Base-by-base conservation (phyloP, 1,139 yeast species). In the Wickerhamomyces sp. region DNA sequence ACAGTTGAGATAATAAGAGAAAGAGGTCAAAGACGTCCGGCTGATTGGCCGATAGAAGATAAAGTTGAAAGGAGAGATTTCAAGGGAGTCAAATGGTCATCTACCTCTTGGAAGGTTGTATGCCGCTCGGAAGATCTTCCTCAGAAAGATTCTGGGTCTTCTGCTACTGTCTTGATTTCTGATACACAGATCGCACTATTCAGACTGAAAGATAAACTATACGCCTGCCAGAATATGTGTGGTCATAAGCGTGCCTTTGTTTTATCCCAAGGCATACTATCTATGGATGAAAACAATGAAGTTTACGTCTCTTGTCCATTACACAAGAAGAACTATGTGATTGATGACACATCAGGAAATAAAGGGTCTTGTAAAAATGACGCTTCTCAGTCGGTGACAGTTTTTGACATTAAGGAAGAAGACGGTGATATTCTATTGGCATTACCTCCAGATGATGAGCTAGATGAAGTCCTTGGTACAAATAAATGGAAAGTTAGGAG, bases 151-250 rank as follows among this genome's bases (percentile, higher is more conserved):
- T 53, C 59, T 10, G 63, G 62, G 3, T 53, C 60, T 2, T 57
- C 64, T 2, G 55, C 59, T 3, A 58, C 64, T 3, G 47, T 58
- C 8, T 43, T 60, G 22, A 43, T 61, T 3, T 60, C 64, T 2
- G 64, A 61, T 37, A 61, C 67, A 3, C 66, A 62, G 42, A 40
- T 62, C 10, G 66, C 67, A 2, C 25, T 62, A 3, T 62, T 60
- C 52, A 47, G 63, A 30, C 44, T 55, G 14, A 42, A 51, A n/a
- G 61, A 51, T 17, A 52, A 52, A 36, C 46, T 59, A 10, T 59
- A 48, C 39, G 61, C 64, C 14, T 59, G 63, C 9, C 67, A 62
- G 36, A 61, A 63, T 42, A 61, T 62, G 64, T 62, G 67, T 44
- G 63, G 63, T 14, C 65, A 62, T 41, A 55, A 60, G 26, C 48